Evolutionary conservation across 805 yeast species (phyloP), one percentile per base, ranked within the genome.

Genomic region (Ogataea paraovalis): DNA sequence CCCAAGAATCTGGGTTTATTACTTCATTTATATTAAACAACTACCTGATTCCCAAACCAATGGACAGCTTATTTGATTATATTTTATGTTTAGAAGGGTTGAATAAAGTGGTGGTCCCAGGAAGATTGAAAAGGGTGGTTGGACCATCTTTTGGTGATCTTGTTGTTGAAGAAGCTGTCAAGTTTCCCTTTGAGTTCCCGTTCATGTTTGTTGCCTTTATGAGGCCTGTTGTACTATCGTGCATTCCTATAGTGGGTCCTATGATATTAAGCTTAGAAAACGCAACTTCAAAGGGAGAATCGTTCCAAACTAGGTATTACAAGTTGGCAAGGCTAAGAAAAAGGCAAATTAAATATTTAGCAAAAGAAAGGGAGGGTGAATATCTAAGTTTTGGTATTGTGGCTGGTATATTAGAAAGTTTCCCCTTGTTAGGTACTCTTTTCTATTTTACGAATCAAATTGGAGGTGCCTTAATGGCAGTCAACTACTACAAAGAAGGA

Each of bases 391-490:
- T 80, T 65, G 88, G 87, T 0, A 52, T 78, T 23, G 65, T 72
- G 18, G 76, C 84, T 5, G 73, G 74, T 28, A 16, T 75, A 0
- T 56, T 83, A 32, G 87, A 82, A 53, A 61, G 73, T 43, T 60
- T 79, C 10, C 68, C 68, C 0, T 2, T 64, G 4, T 49, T 79
- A 4, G 59, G 81, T 2, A 70, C 78, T 12, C 67, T 83, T 39
- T 80, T 83, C 54, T 68, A 73, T 52, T 76, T 79, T 49, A 79
- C 87, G 12, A 78, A 81, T 59, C 75, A 76, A n/a, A 67, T 80
- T 16, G 88, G 85, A 6, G 81, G 81, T 18, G 87, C 87, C 1
- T 63, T 80, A 38, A 78, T 86, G 84, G 80, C 79, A 3, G 74
- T 70, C 20, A 55, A 62, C 28, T 52, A 52, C 28, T 51, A 52